phyloP scores from a whole-genome alignment of 371 early-diverging fungal species.

The Mucor sp. region DNA sequence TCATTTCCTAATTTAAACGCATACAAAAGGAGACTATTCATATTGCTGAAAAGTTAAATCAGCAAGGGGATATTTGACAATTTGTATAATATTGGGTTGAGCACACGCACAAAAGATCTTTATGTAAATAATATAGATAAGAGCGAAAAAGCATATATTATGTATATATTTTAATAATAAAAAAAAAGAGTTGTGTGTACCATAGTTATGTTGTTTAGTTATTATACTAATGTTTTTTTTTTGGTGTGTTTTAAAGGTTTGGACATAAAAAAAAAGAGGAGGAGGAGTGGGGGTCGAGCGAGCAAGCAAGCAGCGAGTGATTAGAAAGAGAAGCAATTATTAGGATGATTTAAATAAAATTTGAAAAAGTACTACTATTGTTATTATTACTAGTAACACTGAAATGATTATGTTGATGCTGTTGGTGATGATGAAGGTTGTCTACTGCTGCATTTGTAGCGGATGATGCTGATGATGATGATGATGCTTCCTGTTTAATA shows the following conservation, averaged over 20 bases:
- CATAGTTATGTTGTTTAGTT: slow-evolving; percentile 7
- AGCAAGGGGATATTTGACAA: not conserved
- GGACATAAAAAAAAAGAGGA: not conserved
- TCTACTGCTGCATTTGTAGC: not conserved
- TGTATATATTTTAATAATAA: not conserved
- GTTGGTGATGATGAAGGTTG: slow-evolving; percentile 2
- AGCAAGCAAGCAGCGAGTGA: slow-evolving; percentile 3
- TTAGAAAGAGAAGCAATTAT: not conserved
- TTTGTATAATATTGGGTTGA: not conserved
- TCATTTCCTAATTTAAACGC: not conserved
- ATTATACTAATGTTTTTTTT: slow-evolving; percentile 3
- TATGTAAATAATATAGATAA: not conserved
- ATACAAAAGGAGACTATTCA: not conserved
- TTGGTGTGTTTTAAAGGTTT: not conserved
- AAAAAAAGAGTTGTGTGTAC: not conserved
- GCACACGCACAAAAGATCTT: not conserved
- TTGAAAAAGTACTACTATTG: slow-evolving; percentile 24
- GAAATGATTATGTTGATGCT: slow-evolving; percentile 5
- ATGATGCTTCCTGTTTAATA: slow-evolving; percentile 1
- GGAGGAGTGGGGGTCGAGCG: not conserved
- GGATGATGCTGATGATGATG: not conserved
- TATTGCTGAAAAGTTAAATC: not conserved
- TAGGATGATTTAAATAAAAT: slow-evolving; percentile 23
- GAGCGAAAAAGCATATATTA: not conserved
- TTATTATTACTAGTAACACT: not conserved